Conservation (phyloP, 306 rosid species). For the Trifolium subterraneum region DNA sequence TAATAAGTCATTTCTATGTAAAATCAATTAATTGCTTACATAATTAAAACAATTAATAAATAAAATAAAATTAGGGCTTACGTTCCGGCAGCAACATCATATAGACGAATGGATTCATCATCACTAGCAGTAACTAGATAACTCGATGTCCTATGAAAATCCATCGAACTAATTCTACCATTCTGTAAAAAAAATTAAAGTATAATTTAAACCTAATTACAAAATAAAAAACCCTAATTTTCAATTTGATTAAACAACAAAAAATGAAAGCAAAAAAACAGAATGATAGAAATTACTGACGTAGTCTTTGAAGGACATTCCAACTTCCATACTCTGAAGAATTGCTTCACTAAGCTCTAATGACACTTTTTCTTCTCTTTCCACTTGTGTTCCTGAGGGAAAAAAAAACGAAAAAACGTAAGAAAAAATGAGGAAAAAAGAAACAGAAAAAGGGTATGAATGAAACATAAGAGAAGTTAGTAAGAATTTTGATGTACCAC, state of each 20-base stretch:
- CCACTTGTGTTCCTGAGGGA: conserved; percentile 60
- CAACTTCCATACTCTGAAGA: conserved; percentile 98
- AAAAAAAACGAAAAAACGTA: background rate
- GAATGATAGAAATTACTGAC: conserved; percentile 41
- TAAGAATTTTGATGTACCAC: conserved; percentile 49
- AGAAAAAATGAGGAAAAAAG: background rate
- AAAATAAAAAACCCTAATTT: background rate
- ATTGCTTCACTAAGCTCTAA: conserved; percentile 92
- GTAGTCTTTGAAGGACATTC: conserved; percentile 91
- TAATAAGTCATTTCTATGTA: background rate
- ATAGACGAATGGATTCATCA: conserved; percentile 89
- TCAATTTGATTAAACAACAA: background rate
- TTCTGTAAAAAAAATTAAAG: conserved; percentile 52
- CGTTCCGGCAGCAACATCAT: conserved; percentile 85
- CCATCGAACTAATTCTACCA: conserved; percentile 88
- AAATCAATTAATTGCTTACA: background rate
- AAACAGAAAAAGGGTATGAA: background rate
- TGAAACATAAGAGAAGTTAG: background rate
- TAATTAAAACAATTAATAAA: conserved; percentile 7
- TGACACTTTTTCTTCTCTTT: conserved; percentile 91
- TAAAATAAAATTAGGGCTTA: conserved; percentile 45
- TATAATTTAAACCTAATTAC: background rate
- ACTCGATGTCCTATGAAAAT: conserved; percentile 82
- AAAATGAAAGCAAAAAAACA: background rate
- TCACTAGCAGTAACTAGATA: conserved; percentile 97